These are phyloP conservation scores for Astrothelium macrocarpum DNA, from an alignment of 495 filamentous ascomycete species.

Conservation along the genomic window DNA sequence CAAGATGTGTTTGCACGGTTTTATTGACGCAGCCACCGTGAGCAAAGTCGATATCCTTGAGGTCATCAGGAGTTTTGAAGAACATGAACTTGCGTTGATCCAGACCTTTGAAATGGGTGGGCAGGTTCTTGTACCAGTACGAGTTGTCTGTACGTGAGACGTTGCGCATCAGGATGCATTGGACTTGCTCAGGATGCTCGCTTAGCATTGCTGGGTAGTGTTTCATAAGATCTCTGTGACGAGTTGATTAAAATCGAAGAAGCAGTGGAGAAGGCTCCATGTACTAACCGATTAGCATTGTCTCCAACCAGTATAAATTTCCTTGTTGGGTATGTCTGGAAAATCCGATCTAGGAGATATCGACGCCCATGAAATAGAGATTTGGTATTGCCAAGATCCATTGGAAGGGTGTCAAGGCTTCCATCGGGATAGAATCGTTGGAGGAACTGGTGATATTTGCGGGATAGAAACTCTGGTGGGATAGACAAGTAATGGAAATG, in stretches of 20 bases:
- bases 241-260: not conserved
- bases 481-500: constrained; percentile 1
- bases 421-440: not conserved
- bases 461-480: not conserved
- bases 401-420: not conserved
- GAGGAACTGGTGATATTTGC: not conserved
- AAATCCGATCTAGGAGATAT: not conserved
- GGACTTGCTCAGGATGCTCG: not conserved
- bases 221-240: not conserved
- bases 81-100: not conserved
- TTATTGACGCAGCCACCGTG: not conserved
- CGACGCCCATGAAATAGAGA: not conserved
- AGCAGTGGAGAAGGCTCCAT: not conserved
- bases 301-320: not conserved
- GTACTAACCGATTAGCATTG: not conserved
- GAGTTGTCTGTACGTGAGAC: not conserved
- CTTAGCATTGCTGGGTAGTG: not conserved
- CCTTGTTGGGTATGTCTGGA: not conserved
- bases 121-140: not conserved
- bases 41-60: not conserved
- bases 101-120: not conserved
- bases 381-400: not conserved
- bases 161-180: constrained; percentile 2
- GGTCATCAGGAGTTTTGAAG: not conserved
- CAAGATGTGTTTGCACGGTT: not conserved